Conservation (phyloP, 257 asterid genomes). For the Linaria vulgaris region DNA sequence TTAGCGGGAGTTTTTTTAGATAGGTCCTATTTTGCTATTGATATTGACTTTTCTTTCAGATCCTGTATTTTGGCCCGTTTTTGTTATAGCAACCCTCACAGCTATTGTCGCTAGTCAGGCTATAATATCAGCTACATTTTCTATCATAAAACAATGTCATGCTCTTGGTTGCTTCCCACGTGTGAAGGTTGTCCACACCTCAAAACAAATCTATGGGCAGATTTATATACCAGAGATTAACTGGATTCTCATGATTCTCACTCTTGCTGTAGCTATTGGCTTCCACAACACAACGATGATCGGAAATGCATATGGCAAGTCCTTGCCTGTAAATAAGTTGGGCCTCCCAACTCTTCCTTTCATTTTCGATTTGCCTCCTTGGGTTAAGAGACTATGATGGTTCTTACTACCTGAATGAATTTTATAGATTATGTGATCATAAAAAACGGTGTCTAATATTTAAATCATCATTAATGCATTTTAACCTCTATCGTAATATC, state of each 20-base stretch:
- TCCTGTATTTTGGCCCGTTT: constrained; percentile 67
- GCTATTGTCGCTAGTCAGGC: constrained; percentile 77
- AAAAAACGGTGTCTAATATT: background rate
- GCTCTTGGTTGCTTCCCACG: constrained; percentile 79
- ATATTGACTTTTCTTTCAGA: constrained; percentile 37
- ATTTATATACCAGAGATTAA: constrained; percentile 74
- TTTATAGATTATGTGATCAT: too few relatives aligned
- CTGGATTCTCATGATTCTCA: constrained; percentile 74
- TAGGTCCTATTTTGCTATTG: constrained; percentile 19
- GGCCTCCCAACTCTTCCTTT: background rate
- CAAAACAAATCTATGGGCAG: constrained; percentile 66
- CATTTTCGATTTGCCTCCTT: too few relatives aligned
- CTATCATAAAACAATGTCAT: constrained; percentile 72
- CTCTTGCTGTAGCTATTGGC: constrained; percentile 63
- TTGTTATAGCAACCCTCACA: constrained; percentile 65
- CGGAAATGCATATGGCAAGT: constrained; percentile 83
- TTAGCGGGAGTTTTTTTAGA: background rate
- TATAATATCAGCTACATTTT: constrained; percentile 69
- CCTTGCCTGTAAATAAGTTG: background rate
- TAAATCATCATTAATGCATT: background rate
- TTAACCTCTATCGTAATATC: background rate
- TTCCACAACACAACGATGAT: constrained; percentile 50
- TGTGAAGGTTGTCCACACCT: constrained; percentile 75
- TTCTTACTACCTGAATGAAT: too few relatives aligned
- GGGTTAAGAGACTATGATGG: too few relatives aligned